Evolutionary conservation across 1,284 basidiomycete genomes (phyloP).

Genomic region (Mycena citricolor): DNA sequence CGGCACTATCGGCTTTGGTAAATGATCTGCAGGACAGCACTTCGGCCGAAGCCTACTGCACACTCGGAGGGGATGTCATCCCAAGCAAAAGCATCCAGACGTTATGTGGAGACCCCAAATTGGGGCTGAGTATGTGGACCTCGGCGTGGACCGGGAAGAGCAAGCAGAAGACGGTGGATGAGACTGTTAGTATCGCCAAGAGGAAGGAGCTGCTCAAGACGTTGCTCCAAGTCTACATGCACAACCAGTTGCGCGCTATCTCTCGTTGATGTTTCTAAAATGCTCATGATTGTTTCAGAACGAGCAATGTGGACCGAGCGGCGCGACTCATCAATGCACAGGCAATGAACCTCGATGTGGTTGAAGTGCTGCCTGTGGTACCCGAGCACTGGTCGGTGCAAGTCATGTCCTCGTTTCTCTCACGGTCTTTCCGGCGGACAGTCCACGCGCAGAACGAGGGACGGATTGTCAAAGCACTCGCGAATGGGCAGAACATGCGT

Average conservation of each 20-base stretch:
- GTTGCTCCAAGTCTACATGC: slow-evolving; percentile 80
- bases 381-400: slow-evolving; percentile 76
- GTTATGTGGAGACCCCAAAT: slow-evolving; percentile 49
- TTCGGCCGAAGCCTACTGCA: slow-evolving; percentile 82
- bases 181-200: slow-evolving; percentile 52
- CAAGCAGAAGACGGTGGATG: slow-evolving; percentile 46
- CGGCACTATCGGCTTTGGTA: slow-evolving; percentile 69
- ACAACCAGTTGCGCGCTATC: slow-evolving; percentile 47
- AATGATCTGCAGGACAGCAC: slow-evolving; percentile 69
- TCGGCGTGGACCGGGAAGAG: slow-evolving; percentile 25
- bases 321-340: slow-evolving; percentile 77
- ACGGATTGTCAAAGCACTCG: slow-evolving; percentile 70
- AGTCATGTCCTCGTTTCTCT: slow-evolving; percentile 73
- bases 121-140: slow-evolving; percentile 53
- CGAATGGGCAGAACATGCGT: slow-evolving; percentile 64
- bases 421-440: slow-evolving; percentile 73
- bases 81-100: slow-evolving; percentile 56
- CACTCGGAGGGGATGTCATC: slow-evolving; percentile 71
- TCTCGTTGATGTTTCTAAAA: slow-evolving; percentile 3
- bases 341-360: slow-evolving; percentile 72
- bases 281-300: slow-evolving; percentile 33
- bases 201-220: slow-evolving; percentile 65
- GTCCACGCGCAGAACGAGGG: slow-evolving; percentile 72
- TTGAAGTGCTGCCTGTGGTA: slow-evolving; percentile 72
- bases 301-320: slow-evolving; percentile 50